These are phyloP conservation scores for Thalassiosira hispida DNA, from an alignment of 352 stramenopile species.

Conservation along the genomic window DNA sequence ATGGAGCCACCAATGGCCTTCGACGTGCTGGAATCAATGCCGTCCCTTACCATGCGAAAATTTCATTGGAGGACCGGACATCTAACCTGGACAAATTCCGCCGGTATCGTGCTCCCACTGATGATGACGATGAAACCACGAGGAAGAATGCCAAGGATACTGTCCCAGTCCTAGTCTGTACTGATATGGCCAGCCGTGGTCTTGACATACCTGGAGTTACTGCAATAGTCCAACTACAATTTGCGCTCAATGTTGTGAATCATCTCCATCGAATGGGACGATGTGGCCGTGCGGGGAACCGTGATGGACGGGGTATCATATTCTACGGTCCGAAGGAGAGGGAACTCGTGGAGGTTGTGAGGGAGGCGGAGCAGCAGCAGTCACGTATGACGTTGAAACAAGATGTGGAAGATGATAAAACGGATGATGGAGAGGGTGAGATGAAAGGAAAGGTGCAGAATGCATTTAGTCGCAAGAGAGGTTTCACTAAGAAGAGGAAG, in stretches of 20 bases:
- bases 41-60: constrained; percentile 80
- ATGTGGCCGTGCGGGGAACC: constrained; percentile 70
- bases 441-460: constrained; percentile 67
- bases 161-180: constrained; percentile 88
- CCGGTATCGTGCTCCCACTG: constrained; percentile 44
- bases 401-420: constrained; percentile 69
- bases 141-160: constrained; percentile 29
- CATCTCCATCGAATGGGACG: constrained; percentile 91
- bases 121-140: constrained; percentile 21
- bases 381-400: constrained; percentile 71
- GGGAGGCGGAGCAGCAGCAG: constrained; percentile 74
- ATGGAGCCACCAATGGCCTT: constrained; percentile 69
- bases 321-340: constrained; percentile 73
- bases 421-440: constrained; percentile 26
- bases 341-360: constrained; percentile 73
- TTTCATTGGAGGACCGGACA: constrained; percentile 72
- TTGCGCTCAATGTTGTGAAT: constrained; percentile 90
- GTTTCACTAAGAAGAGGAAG: constrained; percentile 83
- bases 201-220: constrained; percentile 89
- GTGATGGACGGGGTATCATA: constrained; percentile 75
- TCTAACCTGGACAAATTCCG: constrained; percentile 79
- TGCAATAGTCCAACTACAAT: constrained; percentile 90
- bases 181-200: constrained; percentile 89
- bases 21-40: constrained; percentile 64
- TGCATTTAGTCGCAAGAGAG: constrained; percentile 81